Evolutionary conservation across 2,329 filamentous ascomycete species (phyloP), one percentile per base, ranked within the genome.

Genomic region (Plectosphaerella cucumerina): DNA sequence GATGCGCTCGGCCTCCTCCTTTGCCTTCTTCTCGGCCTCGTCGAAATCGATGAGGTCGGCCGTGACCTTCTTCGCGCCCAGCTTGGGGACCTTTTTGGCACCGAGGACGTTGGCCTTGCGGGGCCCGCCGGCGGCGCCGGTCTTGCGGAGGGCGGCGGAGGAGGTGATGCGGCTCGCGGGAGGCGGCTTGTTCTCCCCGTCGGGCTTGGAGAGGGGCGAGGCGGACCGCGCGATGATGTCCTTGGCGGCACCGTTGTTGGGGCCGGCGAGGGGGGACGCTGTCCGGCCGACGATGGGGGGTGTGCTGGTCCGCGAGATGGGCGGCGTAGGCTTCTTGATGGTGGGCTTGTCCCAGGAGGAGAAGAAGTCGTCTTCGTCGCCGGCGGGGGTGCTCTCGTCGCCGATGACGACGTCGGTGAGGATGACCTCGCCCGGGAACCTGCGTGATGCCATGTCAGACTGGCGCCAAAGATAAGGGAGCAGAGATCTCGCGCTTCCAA

Each of bases 271-370:
- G 2, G 94, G 93, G n/a, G 93, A 97, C 5, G 84, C 82, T 11
- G 88, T 92, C 60, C 92, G 87, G 62, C 87, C 87, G 59, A 89
- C 80, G 11, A 89, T 82, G 4, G 89, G 86, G 14, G 93, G 93
- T 3, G 94, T 97, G 48, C 84, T 86, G 42, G 90, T 94, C 64
- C 94, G 87, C 35, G 93, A 97, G 42, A 94, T 82, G 15, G 94
- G 93, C 59, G 96, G 96, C 57, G 90, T 97, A 34, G 93, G 93
- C 61, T 91, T 86, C 79, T 97, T 99, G 73, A 99, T 95, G 5
- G 91, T 83, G 20, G 94, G 94, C 75, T 97, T 97, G 65, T 97
- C 94, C 94, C 93, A 99, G 1, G 91, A 97, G 10, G 93, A 96
- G 73, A 99, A 99, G 78, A 99, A 99, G 68, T 97, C 94, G 64